Evolutionary conservation across 108 stramenopile species (phyloP).

Genomic region (Nitzschia sp.): DNA sequence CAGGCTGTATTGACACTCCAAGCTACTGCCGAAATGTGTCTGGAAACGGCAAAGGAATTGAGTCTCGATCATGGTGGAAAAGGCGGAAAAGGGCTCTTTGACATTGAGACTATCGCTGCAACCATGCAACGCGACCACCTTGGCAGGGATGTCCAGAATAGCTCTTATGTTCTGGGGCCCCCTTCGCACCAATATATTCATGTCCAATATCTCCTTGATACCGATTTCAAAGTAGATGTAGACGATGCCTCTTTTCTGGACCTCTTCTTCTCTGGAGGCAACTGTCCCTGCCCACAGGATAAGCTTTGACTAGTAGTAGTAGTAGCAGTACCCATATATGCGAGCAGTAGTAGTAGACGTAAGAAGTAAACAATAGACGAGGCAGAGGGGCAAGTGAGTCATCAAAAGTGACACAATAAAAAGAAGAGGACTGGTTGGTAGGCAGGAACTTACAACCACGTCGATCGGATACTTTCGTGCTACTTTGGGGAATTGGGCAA

Average conservation of each 20-base stretch:
- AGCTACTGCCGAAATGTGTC: slow-evolving; percentile 7
- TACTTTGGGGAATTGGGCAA: neutral
- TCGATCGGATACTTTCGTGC: neutral
- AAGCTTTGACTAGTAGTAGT: neutral
- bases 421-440: neutral
- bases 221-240: slow-evolving; percentile 2
- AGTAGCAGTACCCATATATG: too few species aligned
- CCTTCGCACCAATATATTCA: neutral
- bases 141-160: neutral
- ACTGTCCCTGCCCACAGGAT: neutral
- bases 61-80: neutral
- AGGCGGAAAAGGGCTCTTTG: neutral
- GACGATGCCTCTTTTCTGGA: slow-evolving; percentile 5
- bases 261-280: neutral
- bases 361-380: too few species aligned
- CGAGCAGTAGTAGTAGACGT: too few species aligned
- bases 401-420: too few species aligned
- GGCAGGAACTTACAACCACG: neutral
- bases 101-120: slow-evolving; percentile 1
- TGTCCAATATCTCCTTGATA: neutral
- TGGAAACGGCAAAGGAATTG: neutral
- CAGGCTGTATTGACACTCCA: slow-evolving; percentile 9
- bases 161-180: neutral
- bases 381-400: too few species aligned
- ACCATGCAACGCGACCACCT: slow-evolving; percentile 3